Evolutionary conservation across 2,329 filamentous ascomycete genomes (phyloP).

Genomic region (Coniella lustricola): DNA sequence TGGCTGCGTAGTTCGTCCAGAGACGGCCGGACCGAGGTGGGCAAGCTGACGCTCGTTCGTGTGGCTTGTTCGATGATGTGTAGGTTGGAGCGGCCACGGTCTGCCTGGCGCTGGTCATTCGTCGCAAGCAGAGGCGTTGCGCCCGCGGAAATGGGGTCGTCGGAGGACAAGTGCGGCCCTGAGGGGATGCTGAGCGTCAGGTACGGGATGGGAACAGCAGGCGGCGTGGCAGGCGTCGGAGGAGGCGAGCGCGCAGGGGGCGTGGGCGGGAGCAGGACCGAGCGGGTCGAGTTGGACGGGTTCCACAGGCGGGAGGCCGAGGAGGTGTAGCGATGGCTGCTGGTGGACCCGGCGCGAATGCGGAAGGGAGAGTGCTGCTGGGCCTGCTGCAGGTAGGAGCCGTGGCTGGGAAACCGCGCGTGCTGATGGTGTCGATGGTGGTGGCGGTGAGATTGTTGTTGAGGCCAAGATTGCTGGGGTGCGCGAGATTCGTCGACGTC

Average conservation of each 20-base stretch:
- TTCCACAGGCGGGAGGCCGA: constrained; percentile 52
- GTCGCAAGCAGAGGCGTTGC: constrained; percentile 46
- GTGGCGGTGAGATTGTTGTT: constrained; percentile 18
- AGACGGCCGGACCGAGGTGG: constrained; percentile 46
- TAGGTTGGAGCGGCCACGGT: constrained; percentile 40
- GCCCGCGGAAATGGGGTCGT: constrained; percentile 33
- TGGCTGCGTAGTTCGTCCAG: constrained; percentile 40
- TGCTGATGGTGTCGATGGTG: constrained; percentile 15
- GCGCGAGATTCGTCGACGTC: neutral
- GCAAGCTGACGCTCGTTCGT: constrained; percentile 45
- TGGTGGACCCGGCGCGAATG: constrained; percentile 28
- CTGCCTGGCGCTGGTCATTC: constrained; percentile 40
- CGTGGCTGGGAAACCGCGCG: constrained; percentile 17
- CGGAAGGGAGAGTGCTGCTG: constrained; percentile 36
- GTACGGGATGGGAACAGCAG: constrained; percentile 42
- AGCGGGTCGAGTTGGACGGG: constrained; percentile 52
- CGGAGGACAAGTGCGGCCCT: constrained; percentile 25
- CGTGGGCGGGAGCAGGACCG: constrained; percentile 24
- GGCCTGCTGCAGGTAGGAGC: constrained; percentile 14
- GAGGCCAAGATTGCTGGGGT: neutral
- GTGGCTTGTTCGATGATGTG: constrained; percentile 43
- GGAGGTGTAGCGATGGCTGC: constrained; percentile 29
- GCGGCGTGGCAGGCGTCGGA: constrained; percentile 44
- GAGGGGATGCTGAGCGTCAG: constrained; percentile 34
- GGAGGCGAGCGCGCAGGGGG: constrained; percentile 35